Evolutionary conservation across 2,329 filamentous ascomycete species (phyloP).

Genomic region (Herpotrichia juniperi): DNA sequence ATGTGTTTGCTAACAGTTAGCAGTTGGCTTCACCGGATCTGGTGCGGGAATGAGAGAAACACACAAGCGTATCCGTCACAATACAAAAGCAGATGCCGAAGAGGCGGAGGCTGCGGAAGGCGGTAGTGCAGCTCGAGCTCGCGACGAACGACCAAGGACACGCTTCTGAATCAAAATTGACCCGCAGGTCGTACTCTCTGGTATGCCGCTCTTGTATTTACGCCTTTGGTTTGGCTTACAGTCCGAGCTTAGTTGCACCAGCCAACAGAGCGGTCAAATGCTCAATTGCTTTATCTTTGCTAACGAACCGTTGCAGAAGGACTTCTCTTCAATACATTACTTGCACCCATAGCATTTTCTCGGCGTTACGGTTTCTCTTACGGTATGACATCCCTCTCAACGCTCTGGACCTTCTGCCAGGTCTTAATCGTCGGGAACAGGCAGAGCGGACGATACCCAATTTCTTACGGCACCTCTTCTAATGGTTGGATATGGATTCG

Average conservation of each 20-base stretch:
- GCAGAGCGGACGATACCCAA: neutral
- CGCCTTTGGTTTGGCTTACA: neutral
- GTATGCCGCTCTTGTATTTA: too few species aligned
- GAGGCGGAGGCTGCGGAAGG: slow-evolving; percentile 19
- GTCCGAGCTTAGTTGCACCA: too few species aligned
- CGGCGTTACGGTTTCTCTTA: slow-evolving; percentile 1
- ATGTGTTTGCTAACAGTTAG: slow-evolving; percentile 26
- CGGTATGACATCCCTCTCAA: neutral
- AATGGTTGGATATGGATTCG: neutral
- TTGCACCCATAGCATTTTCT: neutral
- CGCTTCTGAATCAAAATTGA: neutral
- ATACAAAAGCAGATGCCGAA: slow-evolving; percentile 61
- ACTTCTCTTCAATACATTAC: neutral
- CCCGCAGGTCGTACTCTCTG: neutral
- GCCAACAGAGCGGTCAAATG: too few species aligned
- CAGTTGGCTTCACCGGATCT: slow-evolving; percentile 95
- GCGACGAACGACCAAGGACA: neutral
- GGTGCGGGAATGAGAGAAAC: slow-evolving; percentile 97
- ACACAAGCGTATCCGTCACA: slow-evolving; percentile 77
- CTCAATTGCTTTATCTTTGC: neutral
- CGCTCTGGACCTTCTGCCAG: neutral
- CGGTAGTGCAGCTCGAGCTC: neutral
- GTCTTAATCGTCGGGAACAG: neutral
- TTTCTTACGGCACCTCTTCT: neutral
- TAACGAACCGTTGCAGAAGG: neutral